phyloP scores from a whole-genome alignment of 2,329 filamentous ascomycete genomes.

The Falciphora oryzae region DNA sequence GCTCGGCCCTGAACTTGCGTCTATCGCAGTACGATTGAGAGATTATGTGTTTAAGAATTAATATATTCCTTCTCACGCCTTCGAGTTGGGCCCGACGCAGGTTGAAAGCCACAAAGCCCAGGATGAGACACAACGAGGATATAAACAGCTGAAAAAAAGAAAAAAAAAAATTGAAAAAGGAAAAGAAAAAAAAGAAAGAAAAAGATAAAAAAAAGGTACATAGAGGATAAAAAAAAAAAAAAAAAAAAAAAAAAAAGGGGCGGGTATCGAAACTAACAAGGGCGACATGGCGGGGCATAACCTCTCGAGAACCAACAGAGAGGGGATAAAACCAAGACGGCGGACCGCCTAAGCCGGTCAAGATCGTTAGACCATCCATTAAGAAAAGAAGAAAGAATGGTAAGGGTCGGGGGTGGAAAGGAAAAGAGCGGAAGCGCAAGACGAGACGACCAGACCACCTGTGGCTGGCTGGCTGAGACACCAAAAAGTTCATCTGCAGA shows the following conservation, averaged over 20 bases:
- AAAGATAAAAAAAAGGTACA: not conserved
- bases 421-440: not conserved
- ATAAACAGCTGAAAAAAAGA: not conserved
- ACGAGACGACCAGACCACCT: not conserved
- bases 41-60: no score
- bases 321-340: not conserved
- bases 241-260: no score
- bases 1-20: no score
- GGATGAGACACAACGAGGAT: no score
- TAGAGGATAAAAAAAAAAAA: not conserved
- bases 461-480: not conserved
- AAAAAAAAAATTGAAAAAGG: no score
- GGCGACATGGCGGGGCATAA: not conserved
- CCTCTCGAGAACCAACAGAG: not conserved
- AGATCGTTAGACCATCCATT: not conserved
- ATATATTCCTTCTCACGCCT: no score
- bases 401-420: not conserved
- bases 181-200: not conserved
- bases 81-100: no score
- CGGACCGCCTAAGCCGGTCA: not conserved
- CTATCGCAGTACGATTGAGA: no score
- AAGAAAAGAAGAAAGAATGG: not conserved
- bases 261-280: slow-evolving; percentile 1
- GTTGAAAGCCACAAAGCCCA: no score
- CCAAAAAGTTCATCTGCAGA: not conserved